Evolutionary conservation across 805 yeast species (phyloP).

Genomic region (Candida piceae): DNA sequence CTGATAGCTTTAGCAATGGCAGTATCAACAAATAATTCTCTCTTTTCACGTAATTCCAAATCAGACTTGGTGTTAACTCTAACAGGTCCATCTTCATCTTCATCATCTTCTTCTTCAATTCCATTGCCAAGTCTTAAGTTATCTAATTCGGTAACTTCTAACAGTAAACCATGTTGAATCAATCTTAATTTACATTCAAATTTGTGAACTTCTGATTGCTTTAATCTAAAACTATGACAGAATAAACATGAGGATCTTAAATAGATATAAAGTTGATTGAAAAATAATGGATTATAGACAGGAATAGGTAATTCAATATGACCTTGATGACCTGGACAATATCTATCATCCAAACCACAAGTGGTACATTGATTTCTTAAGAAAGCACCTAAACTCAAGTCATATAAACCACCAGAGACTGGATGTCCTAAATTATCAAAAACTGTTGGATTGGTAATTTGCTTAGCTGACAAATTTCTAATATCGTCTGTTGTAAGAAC

Average conservation of each 20-base stretch:
- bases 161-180: constrained; percentile 81
- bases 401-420: constrained; percentile 87
- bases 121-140: constrained; percentile 42
- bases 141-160: constrained; percentile 73
- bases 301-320: constrained; percentile 96
- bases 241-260: constrained; percentile 82
- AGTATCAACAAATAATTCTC: constrained; percentile 67
- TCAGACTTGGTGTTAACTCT: constrained; percentile 23
- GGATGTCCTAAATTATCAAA: constrained; percentile 97
- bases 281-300: constrained; percentile 90
- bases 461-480: constrained; percentile 84
- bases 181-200: constrained; percentile 73
- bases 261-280: constrained; percentile 82
- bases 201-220: constrained; percentile 63
- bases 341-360: constrained; percentile 90
- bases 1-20: constrained; percentile 68
- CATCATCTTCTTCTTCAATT: constrained; percentile 38
- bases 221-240: constrained; percentile 82
- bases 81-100: constrained; percentile 36
- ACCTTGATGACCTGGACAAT: constrained; percentile 98
- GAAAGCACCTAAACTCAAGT: constrained; percentile 93
- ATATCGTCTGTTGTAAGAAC: constrained; percentile 79
- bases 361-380: constrained; percentile 84
- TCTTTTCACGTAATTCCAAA: constrained; percentile 45
- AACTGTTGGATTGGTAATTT: constrained; percentile 92